A percentile compares a stretch with the other conserved stretches of the same genome.
Evolutionary conservation across 139 green algal genomes (phyloP).

Genomic region (Chlamydomonas asymmetrica): DNA sequence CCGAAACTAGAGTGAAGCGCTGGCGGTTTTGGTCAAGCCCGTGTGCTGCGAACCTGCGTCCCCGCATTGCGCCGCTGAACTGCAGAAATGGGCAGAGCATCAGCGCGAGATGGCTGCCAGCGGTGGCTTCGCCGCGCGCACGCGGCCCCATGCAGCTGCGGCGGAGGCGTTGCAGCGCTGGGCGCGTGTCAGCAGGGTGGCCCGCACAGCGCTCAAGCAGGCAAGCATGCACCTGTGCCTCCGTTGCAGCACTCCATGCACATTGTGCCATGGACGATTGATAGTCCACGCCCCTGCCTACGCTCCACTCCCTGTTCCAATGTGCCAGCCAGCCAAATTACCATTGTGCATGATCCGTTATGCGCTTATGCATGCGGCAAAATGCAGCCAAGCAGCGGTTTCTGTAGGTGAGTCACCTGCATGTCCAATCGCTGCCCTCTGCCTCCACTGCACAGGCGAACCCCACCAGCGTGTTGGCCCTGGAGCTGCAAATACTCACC

Average conservation of each 20-base stretch:
- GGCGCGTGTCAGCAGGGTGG: slow-evolving; percentile 28
- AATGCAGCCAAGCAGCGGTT: no score
- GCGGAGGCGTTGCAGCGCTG: slow-evolving; percentile 41
- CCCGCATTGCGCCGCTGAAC: no score
- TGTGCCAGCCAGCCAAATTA: no score
- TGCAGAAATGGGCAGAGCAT: slow-evolving; percentile 25
- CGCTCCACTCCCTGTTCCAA: no score
- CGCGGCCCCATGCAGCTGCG: slow-evolving; percentile 10
- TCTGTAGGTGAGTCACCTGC: no score
- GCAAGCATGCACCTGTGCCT: neutral
- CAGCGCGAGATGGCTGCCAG: slow-evolving; percentile 19
- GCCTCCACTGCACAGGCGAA: slow-evolving; percentile 29
- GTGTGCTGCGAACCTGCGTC: neutral
- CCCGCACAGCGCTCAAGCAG: slow-evolving; percentile 38
- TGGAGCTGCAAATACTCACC: slow-evolving; percentile 52
- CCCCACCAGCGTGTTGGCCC: slow-evolving; percentile 41
- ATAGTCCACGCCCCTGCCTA: no score
- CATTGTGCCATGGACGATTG: no score
- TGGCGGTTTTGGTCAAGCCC: no score
- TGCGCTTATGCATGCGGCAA: no score
- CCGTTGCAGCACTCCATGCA: neutral
- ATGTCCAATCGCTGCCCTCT: neutral
- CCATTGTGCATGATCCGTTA: no score
- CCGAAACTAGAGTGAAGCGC: no score
- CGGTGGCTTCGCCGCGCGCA: neutral